Conservation (phyloP, 306 rosid species). For the Malus sieversii region DNA sequence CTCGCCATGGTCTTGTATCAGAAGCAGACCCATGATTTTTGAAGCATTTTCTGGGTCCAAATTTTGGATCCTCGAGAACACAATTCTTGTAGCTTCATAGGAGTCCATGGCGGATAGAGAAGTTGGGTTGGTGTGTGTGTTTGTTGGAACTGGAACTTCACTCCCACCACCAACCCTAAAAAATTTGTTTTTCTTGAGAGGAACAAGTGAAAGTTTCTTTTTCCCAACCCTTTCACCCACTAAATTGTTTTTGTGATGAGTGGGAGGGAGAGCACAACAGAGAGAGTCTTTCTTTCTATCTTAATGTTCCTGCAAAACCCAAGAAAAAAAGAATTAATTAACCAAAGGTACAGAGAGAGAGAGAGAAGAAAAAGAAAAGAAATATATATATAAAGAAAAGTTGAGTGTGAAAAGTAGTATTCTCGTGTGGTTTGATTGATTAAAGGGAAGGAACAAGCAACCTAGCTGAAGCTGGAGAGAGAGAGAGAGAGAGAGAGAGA, state of each 20-base stretch:
- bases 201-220: constrained; percentile 14
- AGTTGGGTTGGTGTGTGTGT: constrained; percentile 18
- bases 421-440: constrained; percentile 63
- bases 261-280: constrained; percentile 17
- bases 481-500: not conserved
- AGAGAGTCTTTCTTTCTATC: constrained; percentile 19
- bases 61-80: constrained; percentile 79
- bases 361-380: constrained; percentile 12
- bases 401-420: constrained; percentile 54
- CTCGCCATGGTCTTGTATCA: constrained; percentile 92
- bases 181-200: not conserved
- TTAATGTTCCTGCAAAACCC: constrained; percentile 77
- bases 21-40: constrained; percentile 88
- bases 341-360: constrained; percentile 21
- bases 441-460: constrained; percentile 26
- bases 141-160: not conserved
- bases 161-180: constrained; percentile 28
- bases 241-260: constrained; percentile 37
- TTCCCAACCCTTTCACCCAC: constrained; percentile 81
- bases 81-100: constrained; percentile 85
- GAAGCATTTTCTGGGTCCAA: constrained; percentile 98
- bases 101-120: constrained; percentile 54
- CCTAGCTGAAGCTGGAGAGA: not conserved
- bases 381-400: not conserved
- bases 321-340: constrained; percentile 18